Conservation (phyloP, 805 yeast genomes). For the Wickerhamiella sorbophila region DNA sequence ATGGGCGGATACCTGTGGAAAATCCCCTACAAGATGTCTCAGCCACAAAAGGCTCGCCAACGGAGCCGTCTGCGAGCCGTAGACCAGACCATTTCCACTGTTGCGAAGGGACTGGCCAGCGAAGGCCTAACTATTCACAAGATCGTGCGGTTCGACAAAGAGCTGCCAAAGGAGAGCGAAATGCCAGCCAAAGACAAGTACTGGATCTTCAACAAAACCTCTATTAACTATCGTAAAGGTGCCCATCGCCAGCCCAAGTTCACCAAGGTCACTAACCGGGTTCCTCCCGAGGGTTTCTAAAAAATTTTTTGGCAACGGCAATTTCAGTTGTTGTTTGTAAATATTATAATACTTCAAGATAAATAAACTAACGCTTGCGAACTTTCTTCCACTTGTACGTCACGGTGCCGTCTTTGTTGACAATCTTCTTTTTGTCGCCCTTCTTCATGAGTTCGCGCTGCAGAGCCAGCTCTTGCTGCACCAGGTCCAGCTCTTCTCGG, state of each 20-base stretch:
- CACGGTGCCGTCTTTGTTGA: conserved; percentile 49
- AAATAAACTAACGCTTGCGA: conserved; percentile 22
- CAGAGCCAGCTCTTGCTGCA: conserved; percentile 57
- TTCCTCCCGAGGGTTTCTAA: conserved; percentile 58
- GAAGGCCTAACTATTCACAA: conserved; percentile 25
- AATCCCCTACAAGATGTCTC: conserved; percentile 63
- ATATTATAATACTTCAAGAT: not conserved
- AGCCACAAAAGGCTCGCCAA: conserved; percentile 68
- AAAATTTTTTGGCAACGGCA: not conserved
- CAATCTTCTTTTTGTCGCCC: conserved; percentile 69
- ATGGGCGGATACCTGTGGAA: conserved; percentile 74
- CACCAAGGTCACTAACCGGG: conserved; percentile 73
- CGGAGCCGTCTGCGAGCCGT: conserved; percentile 71
- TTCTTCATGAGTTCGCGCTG: conserved; percentile 84
- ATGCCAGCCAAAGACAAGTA: conserved; percentile 79
- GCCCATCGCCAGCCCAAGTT: conserved; percentile 71
- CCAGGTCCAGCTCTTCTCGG: conserved; percentile 48
- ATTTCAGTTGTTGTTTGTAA: not conserved
- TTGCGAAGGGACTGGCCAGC: conserved; percentile 36
- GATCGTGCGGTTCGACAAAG: conserved; percentile 28
- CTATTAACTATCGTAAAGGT: conserved; percentile 72
- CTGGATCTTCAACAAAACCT: conserved; percentile 63
- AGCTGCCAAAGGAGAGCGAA: conserved; percentile 62
- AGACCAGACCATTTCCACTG: conserved; percentile 58
- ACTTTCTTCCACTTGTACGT: conserved; percentile 72